Evolutionary conservation across 2,329 filamentous ascomycete genomes (phyloP), one percentile per base, ranked within the genome.

Genomic region (Epichloe sp.): DNA sequence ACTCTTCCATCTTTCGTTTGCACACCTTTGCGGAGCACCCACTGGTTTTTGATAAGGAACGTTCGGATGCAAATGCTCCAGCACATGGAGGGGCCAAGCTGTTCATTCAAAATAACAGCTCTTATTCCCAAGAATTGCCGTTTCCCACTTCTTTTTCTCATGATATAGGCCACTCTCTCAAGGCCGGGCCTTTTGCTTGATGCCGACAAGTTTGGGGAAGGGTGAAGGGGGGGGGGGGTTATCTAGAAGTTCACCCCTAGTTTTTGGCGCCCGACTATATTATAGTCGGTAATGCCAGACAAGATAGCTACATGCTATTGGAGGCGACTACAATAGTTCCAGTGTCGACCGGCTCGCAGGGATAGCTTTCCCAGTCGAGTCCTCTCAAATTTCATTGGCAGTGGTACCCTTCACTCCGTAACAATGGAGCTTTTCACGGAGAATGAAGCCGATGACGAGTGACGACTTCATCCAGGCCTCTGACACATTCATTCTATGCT

Each of bases 191-290:
- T 44, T 14, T 37, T 52, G 45, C 45, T 48, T 44, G 19, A 45
- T 35, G 45, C 19, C 36, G 31, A 40, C 26, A 19, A 21, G 4
- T 14, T 15, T 36, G 38, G 46, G 7, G 34, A 21, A 40, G 34
- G n/a, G 6, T 5, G 11, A 23, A 15, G 12, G 12, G 31, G 23
- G 17, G 23, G 17, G 17, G 17, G n/a, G n/a, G 8, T 48, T 41
- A 52, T 52, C 46, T 52, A 46, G n/a, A 48, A 23, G 41, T 41
- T 35, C 12, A 45, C 15, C 50, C 50, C 35, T 46, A 36, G 21
- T 41, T 26, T 41, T 23, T 49, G 45, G 19, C 38, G 47, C 19
- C 14, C 1, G 38, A 5, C 14, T 19, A 26, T 42, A 10, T 40
- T 8, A 7, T 40, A 19, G 8, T 17, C 34, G 42, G 15, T 15